phyloP scores from a whole-genome alignment of 495 filamentous ascomycete genomes.

The Xylaria sp. region DNA sequence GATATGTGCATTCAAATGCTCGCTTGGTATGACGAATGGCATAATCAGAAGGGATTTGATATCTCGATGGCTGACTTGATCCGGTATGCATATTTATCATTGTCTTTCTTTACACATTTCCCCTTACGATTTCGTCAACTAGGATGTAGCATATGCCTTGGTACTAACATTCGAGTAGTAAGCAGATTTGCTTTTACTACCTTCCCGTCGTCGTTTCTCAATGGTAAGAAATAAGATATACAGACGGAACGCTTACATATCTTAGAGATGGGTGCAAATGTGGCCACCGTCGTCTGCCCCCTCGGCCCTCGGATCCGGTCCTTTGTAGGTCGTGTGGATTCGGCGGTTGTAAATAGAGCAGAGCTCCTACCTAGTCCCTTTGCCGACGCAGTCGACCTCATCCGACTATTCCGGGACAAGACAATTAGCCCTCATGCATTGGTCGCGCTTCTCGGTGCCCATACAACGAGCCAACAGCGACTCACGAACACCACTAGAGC shows the following conservation, averaged over 20 bases:
- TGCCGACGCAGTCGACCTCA: constrained; percentile 42
- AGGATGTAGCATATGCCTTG: background rate
- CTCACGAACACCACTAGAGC: constrained; percentile 40
- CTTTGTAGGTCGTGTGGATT: constrained; percentile 50
- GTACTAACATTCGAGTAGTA: background rate
- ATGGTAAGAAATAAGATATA: background rate
- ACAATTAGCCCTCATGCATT: constrained; percentile 49
- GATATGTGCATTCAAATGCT: constrained; percentile 32
- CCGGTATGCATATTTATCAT: constrained; percentile 12
- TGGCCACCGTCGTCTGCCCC: constrained; percentile 41
- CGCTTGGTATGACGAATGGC: constrained; percentile 34
- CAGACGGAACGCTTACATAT: background rate
- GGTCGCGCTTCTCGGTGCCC: constrained; percentile 53
- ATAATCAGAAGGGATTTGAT: constrained; percentile 25
- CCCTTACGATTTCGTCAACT: background rate
- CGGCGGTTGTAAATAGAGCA: constrained; percentile 34
- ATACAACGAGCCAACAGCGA: constrained; percentile 49
- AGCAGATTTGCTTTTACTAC: background rate
- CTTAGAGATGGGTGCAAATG: constrained; percentile 39
- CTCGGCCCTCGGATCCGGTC: constrained; percentile 45
- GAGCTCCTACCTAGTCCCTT: constrained; percentile 46
- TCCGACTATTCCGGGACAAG: constrained; percentile 52
- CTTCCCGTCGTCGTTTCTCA: background rate
- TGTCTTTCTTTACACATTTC: background rate
- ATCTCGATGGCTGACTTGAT: constrained; percentile 45